Evolutionary conservation across 768 basidiomycete species (phyloP), one percentile per base, ranked within the genome.

Genomic region (Rhizopogon vesiculosus): DNA sequence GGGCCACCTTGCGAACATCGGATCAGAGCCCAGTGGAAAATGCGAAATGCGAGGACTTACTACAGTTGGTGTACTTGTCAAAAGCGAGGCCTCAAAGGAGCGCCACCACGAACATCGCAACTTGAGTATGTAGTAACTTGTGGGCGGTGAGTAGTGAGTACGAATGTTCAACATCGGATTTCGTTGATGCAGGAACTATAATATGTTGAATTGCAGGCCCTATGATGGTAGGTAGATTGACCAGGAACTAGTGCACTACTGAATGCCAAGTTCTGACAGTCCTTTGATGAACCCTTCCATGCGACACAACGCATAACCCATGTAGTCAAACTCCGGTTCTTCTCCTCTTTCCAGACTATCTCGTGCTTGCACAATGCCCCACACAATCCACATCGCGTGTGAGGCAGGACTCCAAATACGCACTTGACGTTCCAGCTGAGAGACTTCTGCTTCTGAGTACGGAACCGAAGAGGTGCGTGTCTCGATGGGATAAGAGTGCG

Each of bases 311-410:
- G 94, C 86, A 67, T 97, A 98, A 10, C 78, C 77, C 58, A 98
- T 70, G 70, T 98, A 97, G 71, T 98, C 90, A 67, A 97, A 98
- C 61, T 94, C 96, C 15, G 81, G 81, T 61, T 84, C 79, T 39
- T 78, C 79, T 41, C 77, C 74, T 16, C 72, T 78, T 62, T 86
- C 80, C 7, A 92, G 59, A 61, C 86, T 82, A 61, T 92, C 90
- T 59, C 82, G 82, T 6, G 91, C 93, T 70, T 96, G 93, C 5
- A 98, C 84, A 59, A 98, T 78, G 7, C 91, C 93, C 97, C 97
- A 99, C 43, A 98, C 74, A 7, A 90, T 85, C 94, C 96, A 98
- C 81, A 89, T 86, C 12, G 82, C 93, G 62, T 94, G 92, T 19
- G 89, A 89, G 4, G 91, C 87, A 10, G 95, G 89, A 62, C 89